These are phyloP conservation scores for Trametopsis cervina DNA, from an alignment of 768 basidiomycete genomes.

Conservation along the genomic window DNA sequence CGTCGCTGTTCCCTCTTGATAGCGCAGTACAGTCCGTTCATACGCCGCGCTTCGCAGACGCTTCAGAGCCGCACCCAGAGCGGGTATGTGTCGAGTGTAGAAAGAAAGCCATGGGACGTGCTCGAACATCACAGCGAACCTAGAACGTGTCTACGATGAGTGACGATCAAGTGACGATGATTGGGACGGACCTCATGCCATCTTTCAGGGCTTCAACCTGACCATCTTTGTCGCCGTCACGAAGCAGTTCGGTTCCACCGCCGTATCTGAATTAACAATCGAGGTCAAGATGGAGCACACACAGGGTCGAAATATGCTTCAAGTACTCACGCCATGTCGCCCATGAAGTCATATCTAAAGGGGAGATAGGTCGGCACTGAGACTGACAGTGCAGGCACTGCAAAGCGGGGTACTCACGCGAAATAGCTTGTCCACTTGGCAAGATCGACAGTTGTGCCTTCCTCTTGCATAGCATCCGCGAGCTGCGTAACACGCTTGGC, in stretches of 20 bases:
- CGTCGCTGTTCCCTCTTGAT: slow-evolving; percentile 27
- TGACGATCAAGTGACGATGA: not conserved
- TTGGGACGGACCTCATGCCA: not conserved
- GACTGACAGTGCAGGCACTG: not conserved
- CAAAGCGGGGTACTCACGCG: slow-evolving; percentile 24
- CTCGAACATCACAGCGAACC: slow-evolving; percentile 1
- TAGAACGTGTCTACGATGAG: not conserved
- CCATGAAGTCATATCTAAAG: slow-evolving; percentile 18
- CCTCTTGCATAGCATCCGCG: not conserved
- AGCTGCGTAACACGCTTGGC: slow-evolving; percentile 2
- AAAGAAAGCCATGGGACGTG: slow-evolving; percentile 8
- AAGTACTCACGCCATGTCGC: slow-evolving; percentile 36
- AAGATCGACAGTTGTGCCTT: slow-evolving; percentile 23
- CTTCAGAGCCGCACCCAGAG: not conserved
- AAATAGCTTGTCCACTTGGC: slow-evolving; percentile 29
- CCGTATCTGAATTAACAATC: slow-evolving; percentile 16
- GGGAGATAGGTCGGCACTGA: not conserved
- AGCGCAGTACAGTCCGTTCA: slow-evolving; percentile 2
- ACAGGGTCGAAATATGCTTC: not conserved
- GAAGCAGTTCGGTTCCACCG: slow-evolving; percentile 21
- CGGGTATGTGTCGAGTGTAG: slow-evolving; percentile 1
- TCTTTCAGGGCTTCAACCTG: not conserved
- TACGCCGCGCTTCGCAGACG: not conserved
- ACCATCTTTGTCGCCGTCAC: slow-evolving; percentile 14
- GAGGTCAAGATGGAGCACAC: not conserved